These are phyloP conservation scores for Prunella vulgaris DNA, from an alignment of 257 asterid species.

Conservation along the genomic window DNA sequence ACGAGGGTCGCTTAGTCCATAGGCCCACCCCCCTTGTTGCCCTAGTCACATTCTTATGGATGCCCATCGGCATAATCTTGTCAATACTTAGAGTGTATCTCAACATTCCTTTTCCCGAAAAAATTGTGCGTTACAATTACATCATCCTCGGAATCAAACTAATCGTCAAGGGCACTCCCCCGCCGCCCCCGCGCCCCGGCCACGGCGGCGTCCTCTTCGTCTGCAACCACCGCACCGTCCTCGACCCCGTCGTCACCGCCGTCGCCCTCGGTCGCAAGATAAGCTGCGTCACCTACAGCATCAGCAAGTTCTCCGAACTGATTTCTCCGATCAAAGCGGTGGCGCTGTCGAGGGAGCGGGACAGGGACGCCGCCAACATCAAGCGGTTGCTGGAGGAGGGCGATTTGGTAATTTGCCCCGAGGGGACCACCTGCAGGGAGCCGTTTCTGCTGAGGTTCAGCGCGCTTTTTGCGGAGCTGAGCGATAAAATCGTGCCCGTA, in stretches of 20 bases:
- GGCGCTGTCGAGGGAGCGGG: constrained; percentile 76
- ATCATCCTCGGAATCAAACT: constrained; percentile 67
- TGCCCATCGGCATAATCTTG: constrained; percentile 67
- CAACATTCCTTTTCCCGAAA: constrained; percentile 64
- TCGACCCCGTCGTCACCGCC: constrained; percentile 80
- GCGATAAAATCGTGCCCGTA: constrained; percentile 85
- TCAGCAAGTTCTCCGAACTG: constrained; percentile 68
- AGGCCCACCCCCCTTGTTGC: constrained; percentile 76
- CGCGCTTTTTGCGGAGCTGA: constrained; percentile 83
- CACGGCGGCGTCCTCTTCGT: constrained; percentile 65
- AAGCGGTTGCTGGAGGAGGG: constrained; percentile 63
- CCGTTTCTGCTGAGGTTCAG: constrained; percentile 73
- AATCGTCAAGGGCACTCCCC: constrained; percentile 71
- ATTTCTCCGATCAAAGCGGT: constrained; percentile 85
- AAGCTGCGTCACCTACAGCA: constrained; percentile 83
- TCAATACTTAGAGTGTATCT: constrained; percentile 56
- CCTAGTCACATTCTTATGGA: constrained; percentile 60
- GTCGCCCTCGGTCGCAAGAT: constrained; percentile 83
- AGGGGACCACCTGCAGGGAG: constrained; percentile 90
- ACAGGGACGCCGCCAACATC: constrained; percentile 68
- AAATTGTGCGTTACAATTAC: constrained; percentile 55
- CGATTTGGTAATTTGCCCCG: constrained; percentile 78
- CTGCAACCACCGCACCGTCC: constrained; percentile 86
- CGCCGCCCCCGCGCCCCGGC: constrained; percentile 64
- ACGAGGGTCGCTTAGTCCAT: constrained; percentile 82